Evolutionary conservation across 495 filamentous ascomycete genomes (phyloP).

Genomic region (Staphylotrichum longicolle): DNA sequence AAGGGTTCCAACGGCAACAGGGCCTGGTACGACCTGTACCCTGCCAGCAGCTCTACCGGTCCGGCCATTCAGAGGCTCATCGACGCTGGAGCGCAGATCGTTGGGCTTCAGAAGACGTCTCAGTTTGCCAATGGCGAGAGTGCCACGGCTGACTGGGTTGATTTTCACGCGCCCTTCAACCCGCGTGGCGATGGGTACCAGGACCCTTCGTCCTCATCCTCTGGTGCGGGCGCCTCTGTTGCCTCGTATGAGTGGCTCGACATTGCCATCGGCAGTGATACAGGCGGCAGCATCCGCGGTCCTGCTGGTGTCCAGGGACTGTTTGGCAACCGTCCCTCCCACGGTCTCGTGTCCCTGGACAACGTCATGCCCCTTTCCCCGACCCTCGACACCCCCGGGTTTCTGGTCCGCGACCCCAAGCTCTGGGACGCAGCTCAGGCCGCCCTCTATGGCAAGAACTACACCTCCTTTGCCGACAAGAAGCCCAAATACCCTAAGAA

Average conservation of each 20-base stretch:
- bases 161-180: conserved; percentile 55
- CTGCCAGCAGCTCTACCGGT: conserved; percentile 45
- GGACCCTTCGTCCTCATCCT: conserved; percentile 45
- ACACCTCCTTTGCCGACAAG: conserved; percentile 36
- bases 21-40: conserved; percentile 55
- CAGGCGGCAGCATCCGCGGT: conserved; percentile 41
- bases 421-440: conserved; percentile 48
- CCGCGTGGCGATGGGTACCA: conserved; percentile 58
- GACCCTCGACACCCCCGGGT: conserved; percentile 49
- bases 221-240: conserved; percentile 48
- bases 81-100: conserved; percentile 56
- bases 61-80: conserved; percentile 55
- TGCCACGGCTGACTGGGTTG: conserved; percentile 54
- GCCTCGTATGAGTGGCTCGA: conserved; percentile 58
- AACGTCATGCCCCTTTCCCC: conserved; percentile 47
- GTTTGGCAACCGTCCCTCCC: conserved; percentile 40
- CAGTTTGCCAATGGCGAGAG: conserved; percentile 59
- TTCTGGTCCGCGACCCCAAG: conserved; percentile 47
- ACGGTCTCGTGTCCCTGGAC: conserved; percentile 38
- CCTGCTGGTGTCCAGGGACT: conserved; percentile 38
- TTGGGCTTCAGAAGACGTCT: conserved; percentile 59
- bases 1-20: conserved; percentile 55
- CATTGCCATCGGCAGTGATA: conserved; percentile 48
- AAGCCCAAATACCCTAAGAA: conserved; percentile 45
- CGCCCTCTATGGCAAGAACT: conserved; percentile 46